These are phyloP conservation scores for Fusarium agapanthi DNA, from an alignment of 2,329 filamentous ascomycete species.

Conservation along the genomic window DNA sequence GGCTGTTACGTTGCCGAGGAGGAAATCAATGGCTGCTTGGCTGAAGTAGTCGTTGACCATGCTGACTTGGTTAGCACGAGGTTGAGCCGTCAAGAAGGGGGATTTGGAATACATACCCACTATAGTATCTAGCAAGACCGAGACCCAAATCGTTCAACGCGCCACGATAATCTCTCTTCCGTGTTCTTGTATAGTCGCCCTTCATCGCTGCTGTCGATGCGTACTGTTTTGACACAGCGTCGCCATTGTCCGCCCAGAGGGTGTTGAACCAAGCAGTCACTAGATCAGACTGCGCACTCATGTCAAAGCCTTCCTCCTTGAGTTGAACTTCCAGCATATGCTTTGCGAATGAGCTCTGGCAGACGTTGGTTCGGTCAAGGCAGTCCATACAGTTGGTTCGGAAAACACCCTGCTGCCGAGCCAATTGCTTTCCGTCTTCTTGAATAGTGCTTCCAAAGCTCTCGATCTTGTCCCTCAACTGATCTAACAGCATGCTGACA, in stretches of 20 bases:
- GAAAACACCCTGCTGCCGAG: conserved; percentile 77
- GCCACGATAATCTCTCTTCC: conserved; percentile 89
- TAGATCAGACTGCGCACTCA: conserved; percentile 78
- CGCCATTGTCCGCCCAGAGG: conserved; percentile 96
- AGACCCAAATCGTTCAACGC: conserved; percentile 91
- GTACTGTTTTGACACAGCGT: conserved; percentile 95
- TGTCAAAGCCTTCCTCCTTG: conserved; percentile 76
- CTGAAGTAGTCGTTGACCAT: conserved; percentile 98
- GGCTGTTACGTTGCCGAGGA: conserved; percentile 86
- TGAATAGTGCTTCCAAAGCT: conserved; percentile 76
- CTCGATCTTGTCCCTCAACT: conserved; percentile 72
- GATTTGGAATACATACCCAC: conserved; percentile 59
- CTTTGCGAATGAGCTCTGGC: conserved; percentile 89
- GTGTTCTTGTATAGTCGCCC: conserved; percentile 92
- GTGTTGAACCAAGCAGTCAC: conserved; percentile 94
- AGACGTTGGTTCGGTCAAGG: conserved; percentile 93
- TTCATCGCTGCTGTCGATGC: conserved; percentile 95
- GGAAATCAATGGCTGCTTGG: conserved; percentile 92
- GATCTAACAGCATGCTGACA: conserved; percentile 80
- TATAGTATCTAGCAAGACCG: conserved; percentile 80
- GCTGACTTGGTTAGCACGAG: conserved; percentile 59
- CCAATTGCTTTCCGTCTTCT: conserved; percentile 52
- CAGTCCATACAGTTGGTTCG: conserved; percentile 99
- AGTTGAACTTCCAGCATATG: conserved; percentile 84
- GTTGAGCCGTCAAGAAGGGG: not conserved